These are phyloP conservation scores for Trichoderma atroviride DNA, from an alignment of 2,329 filamentous ascomycete species.

Conservation along the genomic window DNA sequence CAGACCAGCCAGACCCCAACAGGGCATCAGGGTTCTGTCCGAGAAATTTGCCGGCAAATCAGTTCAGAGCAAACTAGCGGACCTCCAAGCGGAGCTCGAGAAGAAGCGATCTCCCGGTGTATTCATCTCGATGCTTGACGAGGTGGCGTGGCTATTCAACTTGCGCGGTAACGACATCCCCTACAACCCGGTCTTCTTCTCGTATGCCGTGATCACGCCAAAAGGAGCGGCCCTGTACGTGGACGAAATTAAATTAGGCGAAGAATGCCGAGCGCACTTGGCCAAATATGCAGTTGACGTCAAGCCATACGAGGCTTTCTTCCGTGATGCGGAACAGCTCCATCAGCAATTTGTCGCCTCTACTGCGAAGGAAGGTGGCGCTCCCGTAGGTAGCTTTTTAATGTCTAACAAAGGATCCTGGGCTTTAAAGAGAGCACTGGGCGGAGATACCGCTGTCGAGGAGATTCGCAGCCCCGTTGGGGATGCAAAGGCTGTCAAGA, in stretches of 20 bases:
- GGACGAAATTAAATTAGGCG: constrained; percentile 74
- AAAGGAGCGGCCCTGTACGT: constrained; percentile 79
- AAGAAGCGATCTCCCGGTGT: constrained; percentile 89
- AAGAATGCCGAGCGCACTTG: constrained; percentile 71
- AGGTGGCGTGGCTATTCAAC: constrained; percentile 99
- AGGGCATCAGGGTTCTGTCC: constrained; percentile 72
- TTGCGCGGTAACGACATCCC: constrained; percentile 91
- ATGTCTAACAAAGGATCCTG: constrained; percentile 90
- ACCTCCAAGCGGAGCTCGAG: constrained; percentile 85
- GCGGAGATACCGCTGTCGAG: constrained; percentile 82
- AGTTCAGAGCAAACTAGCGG: constrained; percentile 78
- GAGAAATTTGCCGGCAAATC: constrained; percentile 79
- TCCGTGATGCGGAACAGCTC: constrained; percentile 72
- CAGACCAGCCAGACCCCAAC: constrained; percentile 73
- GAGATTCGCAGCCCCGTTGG: constrained; percentile 84
- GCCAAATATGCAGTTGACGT: constrained; percentile 69
- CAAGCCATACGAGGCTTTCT: constrained; percentile 81
- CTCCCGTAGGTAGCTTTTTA: constrained; percentile 66
- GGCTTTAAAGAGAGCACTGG: constrained; percentile 84
- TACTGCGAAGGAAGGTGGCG: constrained; percentile 37
- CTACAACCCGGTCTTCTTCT: constrained; percentile 98
- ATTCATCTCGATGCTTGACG: constrained; percentile 91
- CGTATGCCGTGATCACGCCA: constrained; percentile 86
- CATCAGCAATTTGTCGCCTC: constrained; percentile 44
- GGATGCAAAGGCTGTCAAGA: constrained; percentile 94